A percentile compares a stretch with the other conserved stretches of the same genome.
Evolutionary conservation across 2,329 filamentous ascomycete species (phyloP).

Genomic region (Emericellopsis atlantica): DNA sequence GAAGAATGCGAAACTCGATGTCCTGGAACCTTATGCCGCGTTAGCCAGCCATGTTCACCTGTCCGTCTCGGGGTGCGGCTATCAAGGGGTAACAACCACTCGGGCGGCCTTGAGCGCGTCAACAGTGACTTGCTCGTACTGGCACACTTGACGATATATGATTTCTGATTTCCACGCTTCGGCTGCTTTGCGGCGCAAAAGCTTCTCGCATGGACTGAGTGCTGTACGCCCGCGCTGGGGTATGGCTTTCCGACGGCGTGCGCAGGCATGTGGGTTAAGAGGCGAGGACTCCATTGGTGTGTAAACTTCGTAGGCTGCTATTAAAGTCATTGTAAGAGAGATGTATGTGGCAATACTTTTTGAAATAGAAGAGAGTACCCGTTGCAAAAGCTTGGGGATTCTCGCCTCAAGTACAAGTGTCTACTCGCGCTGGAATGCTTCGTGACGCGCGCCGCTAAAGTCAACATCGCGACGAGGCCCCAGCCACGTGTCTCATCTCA

Average conservation of each 20-base stretch:
- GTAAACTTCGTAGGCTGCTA: constrained; percentile 3
- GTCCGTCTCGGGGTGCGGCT: background rate
- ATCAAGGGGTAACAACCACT: background rate
- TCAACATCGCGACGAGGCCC: too few species aligned
- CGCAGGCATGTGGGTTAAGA: constrained; percentile 10
- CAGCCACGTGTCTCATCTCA: too few species aligned
- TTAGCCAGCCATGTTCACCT: too few species aligned
- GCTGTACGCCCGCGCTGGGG: background rate
- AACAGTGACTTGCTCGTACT: constrained; percentile 8
- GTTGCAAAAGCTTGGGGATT: too few species aligned
- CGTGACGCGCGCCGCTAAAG: too few species aligned
- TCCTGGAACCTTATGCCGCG: too few species aligned
- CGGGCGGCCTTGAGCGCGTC: background rate
- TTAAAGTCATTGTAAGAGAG: too few species aligned
- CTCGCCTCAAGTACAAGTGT: too few species aligned
- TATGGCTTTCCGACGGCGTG: background rate
- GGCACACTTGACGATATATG: constrained; percentile 12
- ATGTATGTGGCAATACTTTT: too few species aligned
- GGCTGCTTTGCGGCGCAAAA: constrained; percentile 28
- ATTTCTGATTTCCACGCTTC: constrained; percentile 24
- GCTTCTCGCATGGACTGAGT: constrained; percentile 23
- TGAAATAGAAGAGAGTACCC: too few species aligned
- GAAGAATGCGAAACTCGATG: too few species aligned
- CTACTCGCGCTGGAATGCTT: too few species aligned
- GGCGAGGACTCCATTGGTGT: constrained; percentile 12